Percentiles rank a stretch among this genome's conserved stretches.
These are phyloP conservation scores for Chenopodium quinoa DNA, from an alignment of 148 eudicot species.

Conservation along the genomic window DNA sequence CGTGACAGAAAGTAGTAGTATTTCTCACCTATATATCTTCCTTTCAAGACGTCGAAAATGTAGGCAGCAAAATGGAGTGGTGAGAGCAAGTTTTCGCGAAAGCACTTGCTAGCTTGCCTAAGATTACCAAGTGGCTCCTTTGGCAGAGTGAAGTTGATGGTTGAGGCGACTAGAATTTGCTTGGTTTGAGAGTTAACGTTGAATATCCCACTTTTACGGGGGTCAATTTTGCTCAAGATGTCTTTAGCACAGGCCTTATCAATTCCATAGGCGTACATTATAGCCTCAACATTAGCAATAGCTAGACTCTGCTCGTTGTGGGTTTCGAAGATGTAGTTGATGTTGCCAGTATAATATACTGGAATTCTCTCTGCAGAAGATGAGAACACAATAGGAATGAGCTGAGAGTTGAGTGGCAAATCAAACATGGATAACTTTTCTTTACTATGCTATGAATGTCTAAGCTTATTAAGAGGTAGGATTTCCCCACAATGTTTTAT, in stretches of 20 bases:
- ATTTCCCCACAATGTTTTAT: too few species aligned
- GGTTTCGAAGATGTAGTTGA: neutral
- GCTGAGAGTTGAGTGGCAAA: neutral
- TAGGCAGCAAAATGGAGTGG: slow-evolving; percentile 15
- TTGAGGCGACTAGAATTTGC: neutral
- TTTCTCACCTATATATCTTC: neutral
- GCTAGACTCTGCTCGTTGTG: neutral
- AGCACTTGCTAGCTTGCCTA: slow-evolving; percentile 16
- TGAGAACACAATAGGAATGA: neutral
- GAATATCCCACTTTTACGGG: neutral
- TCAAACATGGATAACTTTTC: too few species aligned
- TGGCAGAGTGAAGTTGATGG: neutral
- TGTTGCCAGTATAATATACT: neutral
- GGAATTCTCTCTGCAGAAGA: neutral
- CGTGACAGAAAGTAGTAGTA: neutral
- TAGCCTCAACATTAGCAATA: slow-evolving; percentile 2
- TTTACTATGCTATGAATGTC: too few species aligned
- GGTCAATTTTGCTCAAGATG: neutral
- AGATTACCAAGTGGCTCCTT: neutral
- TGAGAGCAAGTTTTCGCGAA: neutral
- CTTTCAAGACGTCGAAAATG: neutral
- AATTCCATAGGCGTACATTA: slow-evolving; percentile 10
- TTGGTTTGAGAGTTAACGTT: slow-evolving; percentile 10
- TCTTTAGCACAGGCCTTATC: neutral
- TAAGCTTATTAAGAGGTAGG: too few species aligned